Evolutionary conservation across 2,329 filamentous ascomycete species (phyloP).

Genomic region (Colletotrichum sp.): DNA sequence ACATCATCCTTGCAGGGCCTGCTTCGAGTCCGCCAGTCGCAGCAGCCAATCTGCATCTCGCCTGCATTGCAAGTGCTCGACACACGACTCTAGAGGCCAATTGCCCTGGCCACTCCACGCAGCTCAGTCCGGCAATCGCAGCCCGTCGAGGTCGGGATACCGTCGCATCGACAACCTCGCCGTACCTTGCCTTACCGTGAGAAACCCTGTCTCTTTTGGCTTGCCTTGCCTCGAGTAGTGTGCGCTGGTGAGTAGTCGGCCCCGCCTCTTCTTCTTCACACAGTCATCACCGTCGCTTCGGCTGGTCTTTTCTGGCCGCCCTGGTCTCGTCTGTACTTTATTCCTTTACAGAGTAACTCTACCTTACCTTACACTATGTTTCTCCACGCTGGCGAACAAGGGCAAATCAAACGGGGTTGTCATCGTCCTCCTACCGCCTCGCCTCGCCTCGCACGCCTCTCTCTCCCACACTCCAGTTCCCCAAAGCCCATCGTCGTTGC

Average conservation of each 20-base stretch:
- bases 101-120: not conserved
- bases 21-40: not conserved
- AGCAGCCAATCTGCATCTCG: not conserved
- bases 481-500: not conserved
- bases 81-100: not conserved
- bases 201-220: not conserved
- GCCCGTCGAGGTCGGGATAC: constrained; percentile 11
- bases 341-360: not conserved
- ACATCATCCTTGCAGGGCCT: constrained; percentile 13
- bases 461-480: not conserved
- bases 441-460: not conserved
- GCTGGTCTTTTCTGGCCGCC: not conserved
- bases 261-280: not conserved
- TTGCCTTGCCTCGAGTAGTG: not conserved
- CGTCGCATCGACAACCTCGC: not conserved
- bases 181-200: not conserved
- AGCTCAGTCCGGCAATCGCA: not conserved
- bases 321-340: not conserved
- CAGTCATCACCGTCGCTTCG: not conserved
- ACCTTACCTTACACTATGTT: not conserved
- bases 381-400: not conserved
- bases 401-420: not conserved
- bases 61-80: not conserved
- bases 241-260: not conserved
- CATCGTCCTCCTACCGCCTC: not conserved